These are phyloP conservation scores for Flaveria robusta DNA, from an alignment of 129 eudicot species.

Conservation along the genomic window DNA sequence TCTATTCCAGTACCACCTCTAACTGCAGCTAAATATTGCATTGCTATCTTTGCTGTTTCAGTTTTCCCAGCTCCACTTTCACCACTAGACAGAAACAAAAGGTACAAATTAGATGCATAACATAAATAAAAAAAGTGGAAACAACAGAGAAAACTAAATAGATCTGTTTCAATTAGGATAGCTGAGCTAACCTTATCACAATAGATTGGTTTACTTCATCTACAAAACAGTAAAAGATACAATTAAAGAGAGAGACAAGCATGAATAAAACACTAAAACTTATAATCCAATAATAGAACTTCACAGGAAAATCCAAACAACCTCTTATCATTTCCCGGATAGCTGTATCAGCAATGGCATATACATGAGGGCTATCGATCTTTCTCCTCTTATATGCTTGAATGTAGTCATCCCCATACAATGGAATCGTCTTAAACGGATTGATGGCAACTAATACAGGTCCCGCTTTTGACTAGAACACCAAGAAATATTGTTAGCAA, in stretches of 20 bases:
- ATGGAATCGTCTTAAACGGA: conserved; percentile 73
- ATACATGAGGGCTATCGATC: conserved; percentile 81
- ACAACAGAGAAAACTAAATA: not conserved
- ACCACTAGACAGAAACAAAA: conserved; percentile 52
- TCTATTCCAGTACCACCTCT: conserved; percentile 97
- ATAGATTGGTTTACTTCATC: conserved; percentile 96
- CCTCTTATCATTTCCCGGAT: conserved; percentile 83
- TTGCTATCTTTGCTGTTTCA: conserved; percentile 92
- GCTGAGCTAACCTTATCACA: conserved; percentile 68
- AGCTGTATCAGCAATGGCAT: conserved; percentile 87
- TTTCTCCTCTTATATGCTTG: conserved; percentile 64
- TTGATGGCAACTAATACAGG: conserved; percentile 85
- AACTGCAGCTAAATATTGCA: conserved; percentile 94
- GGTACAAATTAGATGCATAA: conserved; percentile 22
- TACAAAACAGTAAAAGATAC: conserved; percentile 29
- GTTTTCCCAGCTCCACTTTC: conserved; percentile 98
- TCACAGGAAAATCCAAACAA: conserved; percentile 20
- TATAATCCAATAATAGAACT: not conserved
- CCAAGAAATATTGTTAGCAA: conserved; percentile 15
- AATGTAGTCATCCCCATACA: conserved; percentile 67
- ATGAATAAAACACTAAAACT: conserved; percentile 10
- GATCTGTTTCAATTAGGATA: conserved; percentile 6
- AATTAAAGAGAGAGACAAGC: not conserved
- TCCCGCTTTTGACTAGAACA: conserved; percentile 84
- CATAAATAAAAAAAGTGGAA: conserved; percentile 6